A percentile compares a stretch with the other conserved stretches of the same genome.
phyloP scores from a whole-genome alignment of 208 protist species.

The Acanthamoeba triangularis region DNA sequence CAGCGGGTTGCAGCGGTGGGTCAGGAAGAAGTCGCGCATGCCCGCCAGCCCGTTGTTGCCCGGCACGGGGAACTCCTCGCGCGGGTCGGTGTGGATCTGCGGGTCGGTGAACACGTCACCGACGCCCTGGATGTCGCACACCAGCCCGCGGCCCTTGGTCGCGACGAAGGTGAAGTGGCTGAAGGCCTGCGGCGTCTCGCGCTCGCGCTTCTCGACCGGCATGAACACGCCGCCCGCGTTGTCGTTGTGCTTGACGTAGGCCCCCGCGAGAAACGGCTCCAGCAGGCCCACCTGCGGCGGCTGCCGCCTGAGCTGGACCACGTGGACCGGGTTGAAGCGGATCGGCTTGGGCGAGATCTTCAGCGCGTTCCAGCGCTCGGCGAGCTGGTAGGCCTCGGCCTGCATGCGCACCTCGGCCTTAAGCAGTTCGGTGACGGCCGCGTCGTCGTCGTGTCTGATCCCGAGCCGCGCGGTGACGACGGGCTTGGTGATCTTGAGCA shows the following conservation, averaged over 20 bases:
- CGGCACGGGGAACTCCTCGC: too few species aligned
- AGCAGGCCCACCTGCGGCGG: not conserved
- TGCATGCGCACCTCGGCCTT: not conserved
- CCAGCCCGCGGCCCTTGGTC: slow-evolving; percentile 91
- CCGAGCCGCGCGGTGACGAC: not conserved
- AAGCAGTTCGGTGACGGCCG: not conserved
- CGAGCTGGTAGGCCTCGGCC: not conserved
- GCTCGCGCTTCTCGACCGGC: slow-evolving; percentile 56
- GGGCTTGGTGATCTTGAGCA: not conserved
- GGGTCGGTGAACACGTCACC: not conserved
- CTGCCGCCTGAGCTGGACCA: not conserved
- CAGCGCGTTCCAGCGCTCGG: not conserved
- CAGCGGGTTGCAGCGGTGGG: too few species aligned
- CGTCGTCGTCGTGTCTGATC: too few species aligned
- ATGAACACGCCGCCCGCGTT: slow-evolving; percentile 92
- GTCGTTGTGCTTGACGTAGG: slow-evolving; percentile 95
- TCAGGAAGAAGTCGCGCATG: too few species aligned
- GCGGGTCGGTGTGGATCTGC: too few species aligned
- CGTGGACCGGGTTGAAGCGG: not conserved
- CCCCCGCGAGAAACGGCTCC: slow-evolving; percentile 92
- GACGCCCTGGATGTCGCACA: slow-evolving; percentile 95
- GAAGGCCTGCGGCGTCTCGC: slow-evolving; percentile 94
- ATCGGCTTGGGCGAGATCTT: not conserved
- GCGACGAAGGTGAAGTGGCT: slow-evolving; percentile 95
- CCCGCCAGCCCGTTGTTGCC: too few species aligned